Evolutionary conservation across 768 basidiomycete genomes (phyloP).

Genomic region (Russula emetica): DNA sequence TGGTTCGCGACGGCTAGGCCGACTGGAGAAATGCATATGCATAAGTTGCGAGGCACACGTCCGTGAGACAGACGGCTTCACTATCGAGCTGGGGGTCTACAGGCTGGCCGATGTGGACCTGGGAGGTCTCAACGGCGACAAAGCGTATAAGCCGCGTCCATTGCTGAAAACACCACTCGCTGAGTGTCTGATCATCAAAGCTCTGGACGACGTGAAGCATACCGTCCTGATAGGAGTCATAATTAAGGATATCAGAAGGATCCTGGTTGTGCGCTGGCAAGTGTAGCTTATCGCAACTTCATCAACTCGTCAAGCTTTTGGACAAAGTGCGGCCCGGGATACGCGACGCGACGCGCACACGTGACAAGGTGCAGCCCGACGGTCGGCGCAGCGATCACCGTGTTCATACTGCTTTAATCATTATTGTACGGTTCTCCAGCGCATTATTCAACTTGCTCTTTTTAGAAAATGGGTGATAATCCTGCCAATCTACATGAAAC

Average conservation of each 20-base stretch:
- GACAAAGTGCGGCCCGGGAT: neutral
- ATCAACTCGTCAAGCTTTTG: no score
- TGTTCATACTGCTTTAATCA: neutral
- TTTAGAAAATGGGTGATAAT: slow-evolving; percentile 10
- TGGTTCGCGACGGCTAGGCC: slow-evolving; percentile 49
- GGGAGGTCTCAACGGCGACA: slow-evolving; percentile 66
- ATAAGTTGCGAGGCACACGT: neutral
- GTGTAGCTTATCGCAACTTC: neutral
- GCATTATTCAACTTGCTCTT: neutral
- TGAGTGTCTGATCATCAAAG: neutral
- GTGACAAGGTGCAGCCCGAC: slow-evolving; percentile 9
- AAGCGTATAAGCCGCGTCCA: slow-evolving; percentile 84
- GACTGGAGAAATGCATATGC: slow-evolving; percentile 41
- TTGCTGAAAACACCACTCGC: slow-evolving; percentile 40
- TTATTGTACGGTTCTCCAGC: neutral
- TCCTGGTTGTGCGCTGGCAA: neutral
- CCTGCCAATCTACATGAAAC: slow-evolving; percentile 38
- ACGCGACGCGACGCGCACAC: slow-evolving; percentile 20
- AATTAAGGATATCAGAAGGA: slow-evolving; percentile 19
- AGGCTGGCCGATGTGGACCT: slow-evolving; percentile 75
- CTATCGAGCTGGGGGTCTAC: slow-evolving; percentile 64
- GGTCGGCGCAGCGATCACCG: no score
- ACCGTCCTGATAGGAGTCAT: slow-evolving; percentile 63
- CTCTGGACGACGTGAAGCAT: slow-evolving; percentile 26
- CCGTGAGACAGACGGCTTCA: slow-evolving; percentile 30